Evolutionary conservation across 805 yeast genomes (phyloP), one percentile per base, ranked within the genome.

Genomic region (Grigorovia jiainica): DNA sequence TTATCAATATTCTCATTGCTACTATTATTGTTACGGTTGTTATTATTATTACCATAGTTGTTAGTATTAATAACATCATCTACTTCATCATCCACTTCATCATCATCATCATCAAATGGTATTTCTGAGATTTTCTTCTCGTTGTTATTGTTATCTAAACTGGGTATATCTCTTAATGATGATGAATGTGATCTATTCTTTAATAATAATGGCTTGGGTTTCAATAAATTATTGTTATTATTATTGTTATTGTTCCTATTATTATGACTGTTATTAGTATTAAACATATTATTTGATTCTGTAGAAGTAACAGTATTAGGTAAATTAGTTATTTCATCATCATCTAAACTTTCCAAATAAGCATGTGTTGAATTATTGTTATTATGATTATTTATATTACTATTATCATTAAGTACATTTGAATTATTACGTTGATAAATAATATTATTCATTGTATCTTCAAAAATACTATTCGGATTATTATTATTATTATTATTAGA

Each of bases 101-200:
- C 49, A n/a, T 48, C 50, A 6, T 48, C 51, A 20, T 51, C 58
- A 23, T 52, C 51, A 18, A 42, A 47, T 15, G 60, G 60, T 15
- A 55, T 44, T 31, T 55, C 60, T 5, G 54, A 53, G 15, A 55
- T 54, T 34, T 48, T 50, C 9, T 46, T 42, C 30, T 40, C 42
- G 11, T 42, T 34, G 43, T 25, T 25, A 11, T 11, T 13, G 27
- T 18, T 27, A 9, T 30, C 18, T 1, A 21, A 4, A 19, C 18
- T 17, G 6, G 31, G 31, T 10, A 27, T 27, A 13, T 27, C 31
- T 27, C 15, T 27, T 13, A 27, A 7, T 13, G 31, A 33, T 15
- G 40, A 33, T 13, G 56, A 52, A 38, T 45, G 48, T 5, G 57
- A 36, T 34, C 55, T 42, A 36, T 57, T 57, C 36, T 57, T 58